phyloP scores from a whole-genome alignment of 1,284 basidiomycete genomes.

The Xerocomus nothofagi region DNA sequence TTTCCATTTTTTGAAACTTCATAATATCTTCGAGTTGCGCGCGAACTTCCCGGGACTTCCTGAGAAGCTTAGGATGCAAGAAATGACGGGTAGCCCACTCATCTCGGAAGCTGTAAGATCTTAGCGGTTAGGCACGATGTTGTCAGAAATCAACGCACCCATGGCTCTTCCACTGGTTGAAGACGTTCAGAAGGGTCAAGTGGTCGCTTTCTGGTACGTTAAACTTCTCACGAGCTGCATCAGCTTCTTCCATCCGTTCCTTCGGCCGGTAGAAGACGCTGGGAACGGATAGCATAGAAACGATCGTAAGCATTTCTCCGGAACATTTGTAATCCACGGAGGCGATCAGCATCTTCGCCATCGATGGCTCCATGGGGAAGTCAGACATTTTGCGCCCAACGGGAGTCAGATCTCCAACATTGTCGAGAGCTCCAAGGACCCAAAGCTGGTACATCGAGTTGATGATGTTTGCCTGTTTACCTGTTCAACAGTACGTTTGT shows the following conservation, averaged over 20 bases:
- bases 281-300: conserved; percentile 98
- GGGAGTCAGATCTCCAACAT: conserved; percentile 93
- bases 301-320: conserved; percentile 95
- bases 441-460: conserved; percentile 99
- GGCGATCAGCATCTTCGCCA: conserved; percentile 98
- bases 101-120: conserved; percentile 70
- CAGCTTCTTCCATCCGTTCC: conserved; percentile 93
- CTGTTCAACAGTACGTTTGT: conserved; percentile 39
- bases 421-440: conserved; percentile 97
- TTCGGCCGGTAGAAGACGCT: conserved; percentile 96
- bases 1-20: conserved; percentile 94
- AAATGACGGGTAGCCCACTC: conserved; percentile 96
- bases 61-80: conserved; percentile 91
- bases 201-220: conserved; percentile 99
- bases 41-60: conserved; percentile 96
- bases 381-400: conserved; percentile 97
- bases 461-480: conserved; percentile 78
- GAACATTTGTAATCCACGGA: conserved; percentile 94
- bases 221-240: conserved; percentile 97
- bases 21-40: conserved; percentile 97
- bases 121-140: conserved; percentile 1
- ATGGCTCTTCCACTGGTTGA: conserved; percentile 97
- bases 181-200: conserved; percentile 93
- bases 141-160: conserved; percentile 50
- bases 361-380: conserved; percentile 97